Conservation (phyloP, 208 protist genomes). For the Strigomonas culicis region DNA sequence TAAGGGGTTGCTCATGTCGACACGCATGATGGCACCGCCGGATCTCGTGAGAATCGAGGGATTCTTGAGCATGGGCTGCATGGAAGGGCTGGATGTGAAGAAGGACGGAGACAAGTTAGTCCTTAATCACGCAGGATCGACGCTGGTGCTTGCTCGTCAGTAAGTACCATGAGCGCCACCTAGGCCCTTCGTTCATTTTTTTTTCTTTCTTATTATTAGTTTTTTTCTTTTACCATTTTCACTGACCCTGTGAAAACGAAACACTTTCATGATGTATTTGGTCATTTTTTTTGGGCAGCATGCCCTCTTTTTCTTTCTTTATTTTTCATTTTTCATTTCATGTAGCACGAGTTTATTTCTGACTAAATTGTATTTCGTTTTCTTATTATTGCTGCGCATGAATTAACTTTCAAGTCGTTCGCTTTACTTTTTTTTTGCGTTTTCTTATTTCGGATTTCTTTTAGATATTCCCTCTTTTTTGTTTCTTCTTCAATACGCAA, state of each 20-base stretch:
- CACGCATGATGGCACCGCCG: constrained; percentile 7
- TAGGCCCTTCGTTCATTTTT: no score
- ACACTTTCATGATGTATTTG: no score
- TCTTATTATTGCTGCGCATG: not conserved
- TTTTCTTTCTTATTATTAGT: constrained; percentile 13
- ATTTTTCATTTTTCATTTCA: no score
- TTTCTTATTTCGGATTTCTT: constrained; percentile 8
- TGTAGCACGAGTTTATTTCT: no score
- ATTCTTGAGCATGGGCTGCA: not conserved
- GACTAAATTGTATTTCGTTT: no score
- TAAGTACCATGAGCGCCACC: no score
- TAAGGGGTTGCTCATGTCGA: constrained; percentile 6
- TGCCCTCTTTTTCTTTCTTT: no score
- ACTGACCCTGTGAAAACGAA: no score
- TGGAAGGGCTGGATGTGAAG: not conserved
- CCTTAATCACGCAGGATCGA: not conserved
- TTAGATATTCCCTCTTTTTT: constrained; percentile 14
- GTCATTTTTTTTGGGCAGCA: no score
- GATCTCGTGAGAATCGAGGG: constrained; percentile 1
- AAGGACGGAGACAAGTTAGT: constrained; percentile 5
- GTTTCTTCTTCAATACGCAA: not conserved
- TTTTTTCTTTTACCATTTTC: no score
- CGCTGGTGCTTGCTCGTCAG: not conserved
- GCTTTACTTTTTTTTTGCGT: constrained; percentile 10
- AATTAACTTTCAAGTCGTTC: not conserved